Percentiles rank a stretch among this genome's conserved stretches.
phyloP scores from a whole-genome alignment of 768 basidiomycete genomes.

The Russula dissimulans region DNA sequence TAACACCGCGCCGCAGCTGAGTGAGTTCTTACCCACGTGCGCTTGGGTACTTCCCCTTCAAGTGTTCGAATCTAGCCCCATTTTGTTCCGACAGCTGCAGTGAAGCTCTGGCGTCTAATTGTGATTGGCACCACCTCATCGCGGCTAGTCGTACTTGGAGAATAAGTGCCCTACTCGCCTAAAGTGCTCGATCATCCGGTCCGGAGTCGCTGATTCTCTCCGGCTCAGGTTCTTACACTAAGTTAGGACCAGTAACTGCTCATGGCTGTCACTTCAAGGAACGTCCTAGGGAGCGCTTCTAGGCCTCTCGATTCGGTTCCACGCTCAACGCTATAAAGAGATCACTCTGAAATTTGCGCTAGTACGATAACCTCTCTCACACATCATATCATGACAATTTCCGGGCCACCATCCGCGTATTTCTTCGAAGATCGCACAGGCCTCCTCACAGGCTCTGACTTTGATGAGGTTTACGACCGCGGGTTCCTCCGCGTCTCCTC shows the following conservation, averaged over 20 bases:
- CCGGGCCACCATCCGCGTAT: slow-evolving; percentile 28
- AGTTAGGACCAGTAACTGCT: too few relatives aligned
- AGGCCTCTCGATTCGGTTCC: background rate
- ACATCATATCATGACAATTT: slow-evolving; percentile 14
- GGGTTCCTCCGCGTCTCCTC: slow-evolving; percentile 56
- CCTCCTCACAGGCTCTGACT: slow-evolving; percentile 46
- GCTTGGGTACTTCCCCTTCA: too few relatives aligned
- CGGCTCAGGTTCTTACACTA: background rate
- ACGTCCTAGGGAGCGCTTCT: background rate
- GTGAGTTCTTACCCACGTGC: too few relatives aligned
- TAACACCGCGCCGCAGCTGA: too few relatives aligned
- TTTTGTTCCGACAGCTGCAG: background rate
- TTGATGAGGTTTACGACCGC: slow-evolving; percentile 72
- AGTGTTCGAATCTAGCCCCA: background rate
- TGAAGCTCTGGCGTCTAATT: background rate
- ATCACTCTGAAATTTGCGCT: background rate
- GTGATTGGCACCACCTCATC: background rate
- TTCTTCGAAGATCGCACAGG: slow-evolving; percentile 65
- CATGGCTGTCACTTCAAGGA: slow-evolving; percentile 7
- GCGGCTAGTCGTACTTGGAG: slow-evolving; percentile 1
- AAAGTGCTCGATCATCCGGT: slow-evolving; percentile 8
- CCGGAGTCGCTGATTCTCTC: background rate
- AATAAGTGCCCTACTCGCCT: background rate
- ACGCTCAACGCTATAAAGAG: slow-evolving; percentile 7
- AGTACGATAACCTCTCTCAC: background rate